These are phyloP conservation scores for Coffea humblotiana DNA, from an alignment of 305 asterid genomes.

Conservation along the genomic window DNA sequence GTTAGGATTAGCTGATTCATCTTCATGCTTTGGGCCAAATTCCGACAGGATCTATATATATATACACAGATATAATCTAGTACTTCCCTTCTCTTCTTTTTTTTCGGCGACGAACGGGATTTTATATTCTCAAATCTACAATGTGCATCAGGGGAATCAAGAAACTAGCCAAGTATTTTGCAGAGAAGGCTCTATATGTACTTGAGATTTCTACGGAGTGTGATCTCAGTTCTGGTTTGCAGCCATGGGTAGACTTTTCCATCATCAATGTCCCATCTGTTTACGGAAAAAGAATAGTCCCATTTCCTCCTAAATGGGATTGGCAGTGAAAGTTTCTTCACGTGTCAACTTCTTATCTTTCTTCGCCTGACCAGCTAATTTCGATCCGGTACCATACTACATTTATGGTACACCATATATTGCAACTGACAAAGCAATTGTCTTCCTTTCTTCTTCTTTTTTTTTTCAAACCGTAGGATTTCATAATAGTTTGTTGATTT, in stretches of 20 bases:
- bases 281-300: background rate
- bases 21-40: slow-evolving; percentile 8
- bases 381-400: background rate
- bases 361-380: background rate
- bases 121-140: background rate
- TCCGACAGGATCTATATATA: background rate
- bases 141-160: background rate
- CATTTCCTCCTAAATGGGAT: background rate
- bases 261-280: background rate
- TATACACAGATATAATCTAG: background rate
- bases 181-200: background rate
- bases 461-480: background rate
- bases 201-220: background rate
- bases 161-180: background rate
- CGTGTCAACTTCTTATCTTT: background rate
- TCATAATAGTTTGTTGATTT: background rate
- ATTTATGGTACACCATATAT: background rate
- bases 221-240: background rate
- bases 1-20: slow-evolving; percentile 4
- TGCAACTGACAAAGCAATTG: background rate
- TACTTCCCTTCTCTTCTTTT: background rate
- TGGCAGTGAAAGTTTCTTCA: background rate
- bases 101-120: background rate
- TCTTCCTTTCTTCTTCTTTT: background rate
- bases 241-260: background rate